Evolutionary conservation across 768 basidiomycete species (phyloP), one percentile per base, ranked within the genome.

Genomic region (Chiua virens): DNA sequence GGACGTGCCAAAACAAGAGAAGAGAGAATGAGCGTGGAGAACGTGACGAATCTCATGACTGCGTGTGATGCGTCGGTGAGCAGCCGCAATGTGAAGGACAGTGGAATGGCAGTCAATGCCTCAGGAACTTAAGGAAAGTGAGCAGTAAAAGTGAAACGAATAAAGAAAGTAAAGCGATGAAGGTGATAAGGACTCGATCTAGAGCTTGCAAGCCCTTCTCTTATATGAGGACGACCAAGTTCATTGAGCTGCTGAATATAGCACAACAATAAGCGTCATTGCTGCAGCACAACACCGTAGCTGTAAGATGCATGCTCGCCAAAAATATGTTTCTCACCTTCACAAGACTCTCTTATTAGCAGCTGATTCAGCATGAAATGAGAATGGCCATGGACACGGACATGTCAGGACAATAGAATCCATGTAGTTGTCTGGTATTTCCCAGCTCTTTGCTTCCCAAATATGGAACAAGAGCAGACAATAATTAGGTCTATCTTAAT

Each of bases 11-110:
- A 64, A 20, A 59, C 70, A 9, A 65, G 42, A 27, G 62, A 55
- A 8, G 56, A 58, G 25, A 73, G 50, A 25, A 67, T 43, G 21
- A 66, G 30, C 17, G 68, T 54, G 50, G 76, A 59, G 51, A 80
- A 61, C 42, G 67, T 49, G 45, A 65, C 65, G 61, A 70, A 71
- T 70, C 72, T 75, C 73, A 73, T 77, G 36, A 49, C 55, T 49
- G 50, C 59, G n/a, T 22, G 39, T 49, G 52, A 7, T 30, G 10
- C 5, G 30, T 14, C 30, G 30, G 34, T 34, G 32, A 34, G 32
- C 32, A 34, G 32, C 32, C 14, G 14, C 32, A 15, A 38, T 21
- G 17, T 10, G 41, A 43, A 38, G n/a, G 40, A 53, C 20, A 40
- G 55, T 43, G 42, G 41, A 13, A 35, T 17, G 60, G 66, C 61